Base-by-base conservation (phyloP, 495 filamentous ascomycete species). In the Jackrogersella minutella region DNA sequence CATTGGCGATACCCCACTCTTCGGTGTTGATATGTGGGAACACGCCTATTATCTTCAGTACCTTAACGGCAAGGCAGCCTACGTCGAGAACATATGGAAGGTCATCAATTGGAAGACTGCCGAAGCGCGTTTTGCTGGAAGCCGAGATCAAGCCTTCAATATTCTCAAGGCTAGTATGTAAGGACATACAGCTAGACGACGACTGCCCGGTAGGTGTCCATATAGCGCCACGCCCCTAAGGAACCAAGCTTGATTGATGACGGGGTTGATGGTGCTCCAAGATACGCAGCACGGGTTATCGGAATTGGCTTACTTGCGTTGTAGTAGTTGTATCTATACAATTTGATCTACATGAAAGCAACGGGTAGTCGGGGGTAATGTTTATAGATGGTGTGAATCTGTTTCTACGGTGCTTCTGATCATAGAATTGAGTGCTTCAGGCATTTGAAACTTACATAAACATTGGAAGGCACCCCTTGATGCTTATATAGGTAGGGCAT, bases 21-120 rank as follows among this genome's bases (percentile, higher is more conserved):
- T 99, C 30, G 95, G 96, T 11, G 90, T 99, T 72, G 95, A 99
- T 81, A 96, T 95, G 73, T 99, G 95, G 95, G 95, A 99, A 81
- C 71, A 81, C 59, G 77, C 81, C 43, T 83, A 85, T 74, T 84
- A 83, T 80, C 83, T 99, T 57, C 93, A 99, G 83, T 99, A 99
- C 79, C 86, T 97, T 85, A 99, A 98, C 82, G 90, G 94, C 75
- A 99, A 99, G 87, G 95, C 91, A 54, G 96, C 97, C 78, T 99
- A 99, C 82, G 97, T 99, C 78, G 86, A 86, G 58, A 93, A 93
- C 58, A 90, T 99, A 75, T 99, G 95, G 95, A 92, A 97, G 66
- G 92, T 99, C 46, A 84, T 99, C 71, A 98, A 98, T 83, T 99
- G 95, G 95, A 95, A 94, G 85, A 84, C 90, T 36, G 95, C 90